Conservation (phyloP, 2,329 filamentous ascomycete genomes). For the Fusarium setosum region DNA sequence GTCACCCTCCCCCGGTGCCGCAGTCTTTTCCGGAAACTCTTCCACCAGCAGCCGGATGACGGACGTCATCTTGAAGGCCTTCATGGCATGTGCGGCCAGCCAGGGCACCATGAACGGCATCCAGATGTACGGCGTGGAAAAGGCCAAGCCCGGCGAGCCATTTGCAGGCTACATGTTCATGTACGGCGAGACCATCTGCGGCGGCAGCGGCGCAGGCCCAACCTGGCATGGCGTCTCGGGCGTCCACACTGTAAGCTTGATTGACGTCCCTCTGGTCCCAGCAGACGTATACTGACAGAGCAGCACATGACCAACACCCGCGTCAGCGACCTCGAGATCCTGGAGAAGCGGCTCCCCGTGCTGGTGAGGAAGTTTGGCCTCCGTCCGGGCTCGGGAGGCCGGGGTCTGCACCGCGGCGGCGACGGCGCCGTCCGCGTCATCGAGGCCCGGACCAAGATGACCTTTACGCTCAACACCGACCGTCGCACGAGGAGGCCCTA, state of each 20-base stretch:
- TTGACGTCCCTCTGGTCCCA: too few species aligned
- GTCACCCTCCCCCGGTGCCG: not conserved
- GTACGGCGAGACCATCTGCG: constrained; percentile 88
- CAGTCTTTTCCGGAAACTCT: not conserved
- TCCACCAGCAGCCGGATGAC: not conserved
- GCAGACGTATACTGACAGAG: too few species aligned
- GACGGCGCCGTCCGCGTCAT: not conserved
- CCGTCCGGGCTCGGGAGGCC: not conserved
- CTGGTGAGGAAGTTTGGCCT: not conserved
- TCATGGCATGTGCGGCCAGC: not conserved
- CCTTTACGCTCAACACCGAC: not conserved
- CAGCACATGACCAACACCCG: constrained; percentile 89
- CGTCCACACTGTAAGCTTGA: constrained; percentile 78
- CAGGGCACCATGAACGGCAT: not conserved
- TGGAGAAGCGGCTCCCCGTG: constrained; percentile 46
- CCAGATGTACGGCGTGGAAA: not conserved
- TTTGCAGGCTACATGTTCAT: constrained; percentile 83
- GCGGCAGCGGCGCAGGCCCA: constrained; percentile 78
- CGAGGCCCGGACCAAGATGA: not conserved
- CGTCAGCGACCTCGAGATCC: constrained; percentile 83
- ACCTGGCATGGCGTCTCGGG: constrained; percentile 79
- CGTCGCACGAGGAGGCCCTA: not conserved
- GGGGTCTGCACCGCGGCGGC: not conserved
- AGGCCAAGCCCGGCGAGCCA: not conserved
- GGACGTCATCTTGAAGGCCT: not conserved